Percentiles rank a stretch among this genome's conserved stretches.
phyloP scores from a whole-genome alignment of 108 stramenopile species.

The Fragilaria crotonensis region DNA sequence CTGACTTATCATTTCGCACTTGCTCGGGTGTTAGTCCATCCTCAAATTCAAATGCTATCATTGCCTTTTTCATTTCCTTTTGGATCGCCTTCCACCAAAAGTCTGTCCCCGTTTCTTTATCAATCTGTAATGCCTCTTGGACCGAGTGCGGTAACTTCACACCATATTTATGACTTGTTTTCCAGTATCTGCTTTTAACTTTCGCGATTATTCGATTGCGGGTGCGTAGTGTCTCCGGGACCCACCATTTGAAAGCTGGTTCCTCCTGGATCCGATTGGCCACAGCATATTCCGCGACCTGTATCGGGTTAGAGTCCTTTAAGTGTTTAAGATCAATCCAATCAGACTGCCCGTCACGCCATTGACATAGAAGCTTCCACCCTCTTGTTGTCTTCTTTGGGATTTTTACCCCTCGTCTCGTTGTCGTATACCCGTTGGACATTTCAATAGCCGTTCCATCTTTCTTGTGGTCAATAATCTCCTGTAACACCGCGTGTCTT shows the following conservation, averaged over 20 bases:
- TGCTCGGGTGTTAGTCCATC: neutral
- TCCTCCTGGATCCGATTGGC: slow-evolving; percentile 13
- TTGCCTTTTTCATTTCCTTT: slow-evolving; percentile 23
- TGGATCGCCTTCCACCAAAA: too few relatives aligned
- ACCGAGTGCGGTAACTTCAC: slow-evolving; percentile 24
- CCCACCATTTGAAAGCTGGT: slow-evolving; percentile 40
- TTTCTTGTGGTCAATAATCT: neutral
- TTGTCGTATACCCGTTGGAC: neutral
- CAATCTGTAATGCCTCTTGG: slow-evolving; percentile 19
- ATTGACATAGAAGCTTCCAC: slow-evolving; percentile 26
- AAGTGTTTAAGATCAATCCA: slow-evolving; percentile 20
- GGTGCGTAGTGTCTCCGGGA: slow-evolving; percentile 5
- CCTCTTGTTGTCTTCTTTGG: slow-evolving; percentile 18
- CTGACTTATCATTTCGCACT: too few relatives aligned
- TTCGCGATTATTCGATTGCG: slow-evolving; percentile 20
- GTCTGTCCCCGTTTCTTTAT: slow-evolving; percentile 19
- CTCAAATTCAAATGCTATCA: slow-evolving; percentile 13
- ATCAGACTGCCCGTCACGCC: slow-evolving; percentile 19
- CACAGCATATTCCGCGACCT: slow-evolving; percentile 31
- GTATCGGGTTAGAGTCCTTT: slow-evolving; percentile 26
- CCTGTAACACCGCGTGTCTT: neutral
- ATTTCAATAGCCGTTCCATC: neutral
- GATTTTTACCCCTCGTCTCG: neutral
- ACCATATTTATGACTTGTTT: slow-evolving; percentile 13
- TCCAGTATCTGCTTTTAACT: slow-evolving; percentile 21